Conservation (phyloP, 306 rosid genomes). For the Boehmeria nivea region DNA sequence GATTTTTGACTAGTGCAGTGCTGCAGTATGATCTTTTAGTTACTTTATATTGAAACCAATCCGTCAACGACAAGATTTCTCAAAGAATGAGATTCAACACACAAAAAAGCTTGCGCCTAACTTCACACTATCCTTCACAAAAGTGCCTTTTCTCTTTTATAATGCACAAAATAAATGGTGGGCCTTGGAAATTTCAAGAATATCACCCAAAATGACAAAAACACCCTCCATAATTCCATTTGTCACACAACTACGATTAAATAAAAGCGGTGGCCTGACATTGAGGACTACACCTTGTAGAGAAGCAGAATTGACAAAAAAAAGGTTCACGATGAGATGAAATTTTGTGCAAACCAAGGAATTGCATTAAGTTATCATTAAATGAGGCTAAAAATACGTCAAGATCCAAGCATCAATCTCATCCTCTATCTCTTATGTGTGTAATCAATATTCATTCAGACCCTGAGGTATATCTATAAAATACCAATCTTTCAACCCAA, state of each 20-base stretch:
- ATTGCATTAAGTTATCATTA: conserved; percentile 25
- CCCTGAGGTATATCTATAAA: conserved; percentile 1
- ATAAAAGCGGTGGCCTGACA: conserved; percentile 1
- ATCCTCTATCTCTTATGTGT: no score
- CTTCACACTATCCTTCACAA: no score
- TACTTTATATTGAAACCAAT: neutral
- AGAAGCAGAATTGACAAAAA: neutral
- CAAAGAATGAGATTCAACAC: no score
- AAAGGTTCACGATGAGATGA: conserved; percentile 9
- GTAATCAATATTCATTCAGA: neutral
- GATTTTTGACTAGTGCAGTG: neutral
- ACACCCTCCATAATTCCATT: neutral
- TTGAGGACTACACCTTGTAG: neutral
- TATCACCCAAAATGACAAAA: neutral
- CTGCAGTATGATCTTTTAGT: no score
- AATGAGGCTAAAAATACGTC: conserved; percentile 25
- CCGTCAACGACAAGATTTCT: no score
- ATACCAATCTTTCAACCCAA: neutral
- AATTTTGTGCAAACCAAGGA: conserved; percentile 48
- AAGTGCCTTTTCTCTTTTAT: no score
- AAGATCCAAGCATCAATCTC: neutral
- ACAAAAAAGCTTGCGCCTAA: no score
- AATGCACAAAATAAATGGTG: neutral
- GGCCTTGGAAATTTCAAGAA: conserved; percentile 2
- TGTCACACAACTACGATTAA: neutral